Evolutionary conservation across 139 green algal species (phyloP), one percentile per base, ranked within the genome.

Genomic region (Diplosphaera chodatii): DNA sequence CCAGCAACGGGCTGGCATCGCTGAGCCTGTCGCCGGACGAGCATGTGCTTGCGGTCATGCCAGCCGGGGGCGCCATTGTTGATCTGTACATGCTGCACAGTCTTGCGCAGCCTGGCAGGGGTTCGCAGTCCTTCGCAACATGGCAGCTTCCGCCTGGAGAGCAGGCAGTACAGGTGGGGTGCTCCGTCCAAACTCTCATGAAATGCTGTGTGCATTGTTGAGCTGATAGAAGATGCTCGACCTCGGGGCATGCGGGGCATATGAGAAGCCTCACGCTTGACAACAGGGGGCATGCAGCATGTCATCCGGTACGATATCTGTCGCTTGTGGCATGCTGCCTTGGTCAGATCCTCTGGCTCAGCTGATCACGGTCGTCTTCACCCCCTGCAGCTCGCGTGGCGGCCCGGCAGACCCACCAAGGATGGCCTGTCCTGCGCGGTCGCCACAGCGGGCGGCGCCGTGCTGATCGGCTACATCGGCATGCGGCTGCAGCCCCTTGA

Each of bases 1-100:
- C 29, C 0, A 59, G 16, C 16, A 18, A 59, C 67, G 70, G 1
- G 5, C 55, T 0, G 56, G 69, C 40, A 3, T 62, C 71, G 30
- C 70, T 78, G 16, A 25, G 59, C 22, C 69, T 80, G 10, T 76
- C 74, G 25, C 10, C 68, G 4, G 69, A 78, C 65, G 30, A 28
- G 3, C 16, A 32, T 0, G 28, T 80, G 55, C 70, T 80, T 33
- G 74, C 69, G 0, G 56, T 74, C 18, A 25, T 18, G 18, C 48
- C 48, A 3, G 48, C 18, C 13, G 3, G 3, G 6, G 29, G 30
- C 34, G 21, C 15, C 33, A 62, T 66, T 28, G 1, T 25, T 16
- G 32, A 18, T 1, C 33, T 77, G 55, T 41, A 63, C 55, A 41
- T 72, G n/a, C 70, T 71, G 40, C 33, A 31, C 74, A 79, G 48